Evolutionary conservation across 768 basidiomycete species (phyloP), one percentile per base, ranked within the genome.

Genomic region (Phallus indusiatus): DNA sequence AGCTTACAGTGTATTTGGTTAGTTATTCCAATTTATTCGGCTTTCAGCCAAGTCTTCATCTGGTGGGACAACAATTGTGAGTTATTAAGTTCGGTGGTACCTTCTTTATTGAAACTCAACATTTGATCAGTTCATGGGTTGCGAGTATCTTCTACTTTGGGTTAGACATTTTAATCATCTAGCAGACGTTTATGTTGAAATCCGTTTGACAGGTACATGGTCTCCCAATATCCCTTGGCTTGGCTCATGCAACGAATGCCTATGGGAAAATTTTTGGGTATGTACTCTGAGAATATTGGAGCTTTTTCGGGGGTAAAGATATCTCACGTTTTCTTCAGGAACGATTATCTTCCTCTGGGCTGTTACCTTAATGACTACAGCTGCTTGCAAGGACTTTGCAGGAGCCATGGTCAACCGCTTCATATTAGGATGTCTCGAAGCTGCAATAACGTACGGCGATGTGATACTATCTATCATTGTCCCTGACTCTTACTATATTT

Each of bases 321-420:
- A n/a, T 4, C n/a, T 42, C 14, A 4, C n/a, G 4, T 42, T 42
- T 42, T n/a, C 4, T n/a, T 4, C 9, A 33, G 66, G 60, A 11
- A 22, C 56, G 17, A 64, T 69, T 12, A 67, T 66, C 24, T 63
- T 70, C 28, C 56, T 72, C 33, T 73, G 72, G 72, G 71, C 70
- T 16, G 64, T 68, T 16, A 66, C 71, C 34, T 64, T 70, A 24
- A 69, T 72, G 66, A 63, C 64, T 18, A 69, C 66, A 5, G 68
- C 69, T 11, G 66, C 64, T 21, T 63, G 64, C 34, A 56, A 61
- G 42, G 63, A 64, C 10, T 71, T 71, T 28, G 53, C 66, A 1
- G 67, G 67, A 3, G 68, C 64, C 1, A 61, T 71, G 61, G 63
- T 62, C n/a, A 67, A 66, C 57, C 67, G 70, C 3, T 61, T 71